Percentiles rank a stretch among this genome's conserved stretches.
Conservation (phyloP, 2,329 filamentous ascomycete genomes). For the Trichoderma atrobrunneum region DNA sequence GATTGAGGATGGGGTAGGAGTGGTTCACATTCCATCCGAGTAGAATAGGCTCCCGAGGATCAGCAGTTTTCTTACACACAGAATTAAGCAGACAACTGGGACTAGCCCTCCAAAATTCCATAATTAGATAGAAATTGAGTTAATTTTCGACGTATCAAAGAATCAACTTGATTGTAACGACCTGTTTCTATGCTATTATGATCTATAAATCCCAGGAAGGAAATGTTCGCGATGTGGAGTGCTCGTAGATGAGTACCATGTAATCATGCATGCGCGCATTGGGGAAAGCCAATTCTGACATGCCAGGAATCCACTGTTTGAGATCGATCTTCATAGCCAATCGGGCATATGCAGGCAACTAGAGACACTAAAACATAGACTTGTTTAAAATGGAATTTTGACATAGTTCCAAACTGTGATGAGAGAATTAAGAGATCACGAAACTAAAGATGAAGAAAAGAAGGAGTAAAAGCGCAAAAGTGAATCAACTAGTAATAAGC, state of each 20-base stretch:
- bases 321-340: not conserved
- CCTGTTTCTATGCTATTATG: not conserved
- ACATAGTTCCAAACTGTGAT: not conserved
- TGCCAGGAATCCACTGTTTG: not conserved
- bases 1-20: not conserved
- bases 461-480: not conserved
- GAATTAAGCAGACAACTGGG: not conserved
- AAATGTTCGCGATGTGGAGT: not conserved
- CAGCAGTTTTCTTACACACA: no score
- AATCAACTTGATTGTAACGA: not conserved
- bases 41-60: not conserved
- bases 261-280: not conserved
- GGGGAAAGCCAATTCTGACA: not conserved
- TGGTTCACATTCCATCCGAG: not conserved
- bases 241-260: not conserved
- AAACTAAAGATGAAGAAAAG: not conserved
- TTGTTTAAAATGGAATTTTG: not conserved
- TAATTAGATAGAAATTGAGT: not conserved
- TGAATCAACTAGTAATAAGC: not conserved
- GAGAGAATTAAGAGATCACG: not conserved
- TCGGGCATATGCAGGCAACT: not conserved
- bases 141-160: not conserved
- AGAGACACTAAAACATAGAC: not conserved
- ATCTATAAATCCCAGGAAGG: not conserved
- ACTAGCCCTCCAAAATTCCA: not conserved